These are phyloP conservation scores for Gamsiella multidivaricata DNA, from an alignment of 192 early-diverging fungal genomes.

Conservation along the genomic window DNA sequence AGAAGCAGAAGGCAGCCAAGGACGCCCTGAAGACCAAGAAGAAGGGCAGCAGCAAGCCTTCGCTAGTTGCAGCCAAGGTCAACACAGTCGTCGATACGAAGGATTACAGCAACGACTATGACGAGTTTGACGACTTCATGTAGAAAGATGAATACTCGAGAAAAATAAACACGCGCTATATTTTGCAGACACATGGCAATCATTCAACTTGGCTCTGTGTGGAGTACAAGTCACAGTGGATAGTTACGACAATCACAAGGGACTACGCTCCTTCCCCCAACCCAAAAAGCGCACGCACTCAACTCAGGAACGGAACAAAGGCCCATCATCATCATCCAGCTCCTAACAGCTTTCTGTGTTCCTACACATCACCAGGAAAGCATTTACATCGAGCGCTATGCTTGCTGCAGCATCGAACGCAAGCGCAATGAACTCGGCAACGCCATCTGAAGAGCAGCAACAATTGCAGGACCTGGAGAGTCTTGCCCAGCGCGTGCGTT, in stretches of 20 bases:
- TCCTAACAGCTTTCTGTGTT: neutral
- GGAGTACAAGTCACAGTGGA: too few relatives aligned
- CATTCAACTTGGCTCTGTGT: too few relatives aligned
- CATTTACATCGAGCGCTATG: neutral
- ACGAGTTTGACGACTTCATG: constrained; percentile 72
- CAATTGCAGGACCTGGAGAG: constrained; percentile 49
- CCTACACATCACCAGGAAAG: neutral
- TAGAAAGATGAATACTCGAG: constrained; percentile 18
- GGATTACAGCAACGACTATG: constrained; percentile 65
- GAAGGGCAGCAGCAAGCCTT: constrained; percentile 62
- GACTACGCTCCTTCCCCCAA: too few relatives aligned
- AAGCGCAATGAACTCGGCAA: neutral
- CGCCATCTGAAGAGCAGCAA: constrained; percentile 10
- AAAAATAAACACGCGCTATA: neutral
- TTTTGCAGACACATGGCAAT: neutral
- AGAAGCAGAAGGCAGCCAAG: constrained; percentile 74
- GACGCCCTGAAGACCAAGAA: constrained; percentile 78
- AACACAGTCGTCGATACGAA: constrained; percentile 52
- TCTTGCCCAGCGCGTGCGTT: constrained; percentile 29
- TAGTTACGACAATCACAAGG: too few relatives aligned
- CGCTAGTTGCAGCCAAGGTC: constrained; percentile 57
- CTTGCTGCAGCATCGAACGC: neutral
- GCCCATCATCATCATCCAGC: too few relatives aligned
- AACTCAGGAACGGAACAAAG: too few relatives aligned
- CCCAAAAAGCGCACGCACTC: too few relatives aligned